These are phyloP conservation scores for Quercus berberidifolia DNA, from an alignment of 306 rosid species.

Conservation along the genomic window DNA sequence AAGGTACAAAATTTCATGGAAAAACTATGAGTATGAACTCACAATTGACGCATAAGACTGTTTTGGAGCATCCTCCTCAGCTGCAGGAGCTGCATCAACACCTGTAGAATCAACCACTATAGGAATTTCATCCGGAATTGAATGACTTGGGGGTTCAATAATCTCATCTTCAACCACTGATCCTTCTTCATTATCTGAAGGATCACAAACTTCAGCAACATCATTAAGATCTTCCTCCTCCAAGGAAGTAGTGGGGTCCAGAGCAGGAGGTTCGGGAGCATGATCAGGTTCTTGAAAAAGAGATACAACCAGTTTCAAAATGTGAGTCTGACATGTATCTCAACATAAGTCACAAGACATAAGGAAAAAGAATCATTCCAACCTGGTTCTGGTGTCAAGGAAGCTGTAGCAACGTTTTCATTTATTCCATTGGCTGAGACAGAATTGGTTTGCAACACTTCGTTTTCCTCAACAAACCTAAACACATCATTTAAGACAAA, in stretches of 20 bases:
- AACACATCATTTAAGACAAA: conserved; percentile 92
- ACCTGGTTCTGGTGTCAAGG: conserved; percentile 64
- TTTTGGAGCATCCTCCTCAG: conserved; percentile 70
- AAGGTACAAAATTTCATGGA: background rate
- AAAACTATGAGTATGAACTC: conserved; percentile 37
- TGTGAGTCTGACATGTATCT: conserved; percentile 4
- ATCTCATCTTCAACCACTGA: conserved; percentile 66
- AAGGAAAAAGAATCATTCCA: conserved; percentile 25
- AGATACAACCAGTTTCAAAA: conserved; percentile 22
- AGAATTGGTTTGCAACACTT: conserved; percentile 34
- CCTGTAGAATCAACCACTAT: conserved; percentile 35
- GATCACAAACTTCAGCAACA: conserved; percentile 69
- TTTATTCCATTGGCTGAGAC: conserved; percentile 33
- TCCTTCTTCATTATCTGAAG: conserved; percentile 61
- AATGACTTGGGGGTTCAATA: conserved; percentile 40
- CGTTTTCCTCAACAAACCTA: conserved; percentile 76
- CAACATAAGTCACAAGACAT: background rate
- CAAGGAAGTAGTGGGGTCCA: conserved; percentile 40
- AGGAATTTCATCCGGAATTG: conserved; percentile 40
- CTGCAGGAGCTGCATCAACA: conserved; percentile 48
- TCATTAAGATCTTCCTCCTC: conserved; percentile 59
- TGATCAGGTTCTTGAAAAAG: conserved; percentile 51
- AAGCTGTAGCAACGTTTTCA: conserved; percentile 48
- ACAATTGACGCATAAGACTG: conserved; percentile 90
- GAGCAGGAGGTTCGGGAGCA: conserved; percentile 51